Base-by-base conservation (phyloP, 345 rosid genomes). In the Corchorus olitorius region DNA sequence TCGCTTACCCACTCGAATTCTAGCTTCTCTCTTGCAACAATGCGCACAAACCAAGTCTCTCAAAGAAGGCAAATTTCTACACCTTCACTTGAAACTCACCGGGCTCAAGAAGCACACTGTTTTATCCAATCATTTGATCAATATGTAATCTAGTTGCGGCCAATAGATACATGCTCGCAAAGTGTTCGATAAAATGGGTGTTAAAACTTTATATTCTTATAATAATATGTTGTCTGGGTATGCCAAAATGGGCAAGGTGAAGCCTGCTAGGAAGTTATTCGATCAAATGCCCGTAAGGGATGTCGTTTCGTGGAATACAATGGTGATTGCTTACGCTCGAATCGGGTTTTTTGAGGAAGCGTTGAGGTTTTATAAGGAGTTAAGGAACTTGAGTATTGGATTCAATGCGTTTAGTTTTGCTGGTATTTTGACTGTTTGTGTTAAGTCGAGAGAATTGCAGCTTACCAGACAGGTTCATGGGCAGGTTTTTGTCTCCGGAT, bases 301-400 rank as follows among this genome's bases (percentile, higher is more conserved):
- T 79, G 87, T 89, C 4, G 88, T 91, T 20, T 91, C 96, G 1
- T 92, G 94, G 97, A 94, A 94, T 62, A 89, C 92, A 0, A 91
- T 94, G 97, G 86, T 92, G 43, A 73, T 94, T 34, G 94, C 88
- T 45, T 85, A 87, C 59, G 94, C 93, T 0, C 75, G 81, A 66
- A 75, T 74, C 11, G 90, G 97, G 75, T 45, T 63, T 61, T 74
- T 62, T 5, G 69, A 35, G 3, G 89, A 87, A 70, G 90, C 90
- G 2, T 20, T 86, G 43, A 82, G 75, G 83, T 81, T 87, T 77
- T 94, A 81, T 77, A 86, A 70, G 83, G 89, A 84, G 82, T 73
- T 94, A 53, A 91, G 90, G 79, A 79, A 79, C 68, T 81, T 73
- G 43, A 86, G 85, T 19, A 83, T 90, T 71, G 87, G 84, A 72